Evolutionary conservation across 805 yeast species (phyloP).

Genomic region (Brettanomyces anomalus): DNA sequence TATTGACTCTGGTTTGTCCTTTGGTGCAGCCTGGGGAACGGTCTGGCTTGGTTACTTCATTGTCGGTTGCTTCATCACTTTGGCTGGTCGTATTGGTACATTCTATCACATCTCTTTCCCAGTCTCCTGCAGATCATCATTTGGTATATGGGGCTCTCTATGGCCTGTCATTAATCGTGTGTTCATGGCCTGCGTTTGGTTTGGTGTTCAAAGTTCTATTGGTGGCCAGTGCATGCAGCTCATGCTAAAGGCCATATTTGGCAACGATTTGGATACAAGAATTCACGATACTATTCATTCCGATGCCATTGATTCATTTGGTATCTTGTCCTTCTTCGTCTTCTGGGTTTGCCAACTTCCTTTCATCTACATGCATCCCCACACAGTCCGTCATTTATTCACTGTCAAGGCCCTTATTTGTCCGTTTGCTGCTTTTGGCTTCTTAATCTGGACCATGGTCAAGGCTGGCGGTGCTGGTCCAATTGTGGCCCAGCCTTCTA

Average conservation of each 20-base stretch:
- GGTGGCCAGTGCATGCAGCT: conserved; percentile 80
- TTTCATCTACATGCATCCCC: conserved; percentile 74
- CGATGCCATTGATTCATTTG: conserved; percentile 50
- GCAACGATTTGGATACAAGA: conserved; percentile 49
- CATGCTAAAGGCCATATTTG: conserved; percentile 72
- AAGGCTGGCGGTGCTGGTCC: conserved; percentile 78
- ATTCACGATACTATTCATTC: conserved; percentile 52
- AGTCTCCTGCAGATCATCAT: conserved; percentile 68
- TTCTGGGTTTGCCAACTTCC: conserved; percentile 80
- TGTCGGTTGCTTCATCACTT: conserved; percentile 59
- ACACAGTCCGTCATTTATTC: conserved; percentile 73
- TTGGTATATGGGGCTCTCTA: conserved; percentile 78
- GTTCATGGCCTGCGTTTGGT: conserved; percentile 74
- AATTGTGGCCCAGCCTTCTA: conserved; percentile 46
- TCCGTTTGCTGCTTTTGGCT: conserved; percentile 77
- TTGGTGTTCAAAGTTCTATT: conserved; percentile 75
- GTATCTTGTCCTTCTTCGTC: conserved; percentile 66
- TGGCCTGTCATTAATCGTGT: conserved; percentile 89
- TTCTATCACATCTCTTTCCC: conserved; percentile 81
- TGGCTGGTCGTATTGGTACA: conserved; percentile 71
- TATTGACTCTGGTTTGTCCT: conserved; percentile 62
- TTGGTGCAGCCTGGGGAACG: conserved; percentile 90
- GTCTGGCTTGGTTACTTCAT: conserved; percentile 82
- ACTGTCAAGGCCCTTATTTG: conserved; percentile 71
- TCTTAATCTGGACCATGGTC: conserved; percentile 74